These are phyloP conservation scores for Pochonia chlamydosporia DNA, from an alignment of 2,329 filamentous ascomycete species.

Conservation along the genomic window DNA sequence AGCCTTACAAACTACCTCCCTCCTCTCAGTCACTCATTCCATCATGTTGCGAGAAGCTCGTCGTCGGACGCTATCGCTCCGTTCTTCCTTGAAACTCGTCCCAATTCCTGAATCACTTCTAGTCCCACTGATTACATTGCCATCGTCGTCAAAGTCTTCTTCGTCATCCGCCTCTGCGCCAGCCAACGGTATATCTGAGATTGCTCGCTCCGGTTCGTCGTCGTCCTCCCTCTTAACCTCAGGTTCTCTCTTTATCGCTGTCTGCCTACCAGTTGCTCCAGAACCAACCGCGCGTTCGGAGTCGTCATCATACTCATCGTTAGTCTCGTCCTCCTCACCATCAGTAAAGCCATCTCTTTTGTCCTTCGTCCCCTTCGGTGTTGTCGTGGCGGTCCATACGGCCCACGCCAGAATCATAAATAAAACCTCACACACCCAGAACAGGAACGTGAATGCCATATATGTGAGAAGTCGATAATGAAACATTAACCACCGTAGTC, in stretches of 20 bases:
- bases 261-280: constrained; percentile 35
- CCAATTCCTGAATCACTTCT: constrained; percentile 44
- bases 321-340: constrained; percentile 16
- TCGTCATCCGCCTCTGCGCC: constrained; percentile 43
- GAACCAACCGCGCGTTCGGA: constrained; percentile 40
- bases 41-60: constrained; percentile 20
- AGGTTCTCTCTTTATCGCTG: constrained; percentile 34
- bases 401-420: constrained; percentile 63
- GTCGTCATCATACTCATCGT: constrained; percentile 21
- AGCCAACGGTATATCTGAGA: constrained; percentile 28
- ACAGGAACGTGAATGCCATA: constrained; percentile 59
- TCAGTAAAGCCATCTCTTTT: constrained; percentile 7
- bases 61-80: constrained; percentile 23
- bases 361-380: constrained; percentile 7
- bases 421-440: constrained; percentile 72
- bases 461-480: constrained; percentile 69
- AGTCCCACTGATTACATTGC: constrained; percentile 18
- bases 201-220: constrained; percentile 16
- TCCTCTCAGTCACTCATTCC: constrained; percentile 9
- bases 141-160: constrained; percentile 32
- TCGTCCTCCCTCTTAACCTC: constrained; percentile 29
- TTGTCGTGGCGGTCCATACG: constrained; percentile 36
- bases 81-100: constrained; percentile 44
- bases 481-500: constrained; percentile 82
- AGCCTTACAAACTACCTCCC: not conserved